Base-by-base conservation (phyloP, 306 rosid species). In the Trichosanthes truncata region DNA sequence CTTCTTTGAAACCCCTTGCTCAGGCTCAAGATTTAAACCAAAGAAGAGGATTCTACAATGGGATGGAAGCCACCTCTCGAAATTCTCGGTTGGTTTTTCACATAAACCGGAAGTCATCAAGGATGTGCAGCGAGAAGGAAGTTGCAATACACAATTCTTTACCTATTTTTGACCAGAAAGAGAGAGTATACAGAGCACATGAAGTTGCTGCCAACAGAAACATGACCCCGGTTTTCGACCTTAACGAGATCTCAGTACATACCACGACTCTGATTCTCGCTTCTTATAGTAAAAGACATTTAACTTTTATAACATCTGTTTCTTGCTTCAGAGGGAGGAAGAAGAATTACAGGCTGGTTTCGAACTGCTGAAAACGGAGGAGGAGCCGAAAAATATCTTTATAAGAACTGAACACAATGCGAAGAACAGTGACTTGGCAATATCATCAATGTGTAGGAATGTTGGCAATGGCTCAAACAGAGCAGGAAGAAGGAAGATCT, bases 161-260 rank as follows among this genome's bases (percentile, higher is more conserved):
- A 29, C 90, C 88, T 9, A 51, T 45, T 59, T 78, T 90, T 35
- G 94, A 89, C 79, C 87, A 82, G 78, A 89, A 85, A 81, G 93
- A 89, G 40, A 81, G 85, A 82, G 82, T 83, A 79, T 85, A 84
- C 35, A 80, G 84, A 51, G 88, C 88, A 43, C 88, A 88, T 79
- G 98, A 90, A 82, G 81, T 86, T 7, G 18, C 90, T 9, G 7
- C 67, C 35, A 89, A 85, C 88, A 83, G 88, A 38, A 79, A 66
- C 33, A 49, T 8, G 6, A 46, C 76, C 21, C 81, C 63, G 40
- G 76, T 79, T 65, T 79, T 79, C 33, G 97, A 95, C 87, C 87
- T 95, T 87, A 95, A 95, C 92, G 93, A 96, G 83, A 87, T 96
- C 80, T 93, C 94, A 94, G 99, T 93, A 91, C 43, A 9, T 15